Base-by-base conservation (phyloP, 164 flowering plant genomes). In the Litsea cubeba region DNA sequence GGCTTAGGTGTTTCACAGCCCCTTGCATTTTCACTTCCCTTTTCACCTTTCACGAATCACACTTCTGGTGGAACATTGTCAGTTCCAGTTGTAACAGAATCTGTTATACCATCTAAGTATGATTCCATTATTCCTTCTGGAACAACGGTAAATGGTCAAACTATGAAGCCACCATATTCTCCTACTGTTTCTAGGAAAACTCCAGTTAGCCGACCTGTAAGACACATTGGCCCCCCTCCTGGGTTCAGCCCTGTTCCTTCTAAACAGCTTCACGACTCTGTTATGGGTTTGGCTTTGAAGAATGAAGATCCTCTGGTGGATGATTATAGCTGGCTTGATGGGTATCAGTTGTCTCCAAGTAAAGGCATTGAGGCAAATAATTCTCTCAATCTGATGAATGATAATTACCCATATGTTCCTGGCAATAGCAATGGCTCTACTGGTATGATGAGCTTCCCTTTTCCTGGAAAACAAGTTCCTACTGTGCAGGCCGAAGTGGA, bases 191-290 rank as follows among this genome's bases (percentile, higher is more conserved):
- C 78, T 24, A 83, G 80, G 73, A 93, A 84, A 75, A 90, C 62
- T 78, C 97, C 98, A 25, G 94, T 93, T 64, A 82, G 93, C 79
- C 84, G 98, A 70, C 97, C 99, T 64, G 82, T 80, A 49, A 83
- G 99, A 81, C 98, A 91, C 74, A 65, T 84, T 58, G 99, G 99
- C 3, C 99, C 98, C 25, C 99, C 99, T 6, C 99, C 98, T 68
- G 98, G 98, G 54, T 93, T 95, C 71, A 85, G 82, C 30, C 77
- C 82, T 40, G 79, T 86, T 75, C 88, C 89, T 74, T 66, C 84
- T 18, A 91, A 89, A 72, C 81, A 75, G 26, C 72, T 65, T 1
- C 82, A 82, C 67, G 91, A 82, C 23, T 62, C 87, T 10, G 32
- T 79, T 65, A 72, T 81, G 57, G 77, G 76, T 50, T 74, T 76